phyloP scores from a whole-genome alignment of 352 stramenopile species.

The Pythium rishiriense region DNA sequence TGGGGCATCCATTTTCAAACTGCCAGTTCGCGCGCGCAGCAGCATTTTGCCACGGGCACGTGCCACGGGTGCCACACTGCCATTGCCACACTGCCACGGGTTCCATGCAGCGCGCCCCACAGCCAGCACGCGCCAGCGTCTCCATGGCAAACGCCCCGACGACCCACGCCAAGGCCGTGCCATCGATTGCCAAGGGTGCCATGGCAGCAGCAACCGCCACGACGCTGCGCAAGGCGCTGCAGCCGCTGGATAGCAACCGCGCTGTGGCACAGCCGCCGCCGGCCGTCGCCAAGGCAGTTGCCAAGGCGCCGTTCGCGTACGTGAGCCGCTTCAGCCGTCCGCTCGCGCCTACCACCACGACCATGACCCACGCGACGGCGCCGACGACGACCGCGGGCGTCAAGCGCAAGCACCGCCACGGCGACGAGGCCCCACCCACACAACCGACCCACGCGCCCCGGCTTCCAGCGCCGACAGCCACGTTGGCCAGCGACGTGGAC shows the following conservation, averaged over 20 bases:
- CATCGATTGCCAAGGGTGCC: not conserved
- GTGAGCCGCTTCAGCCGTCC: constrained; percentile 20
- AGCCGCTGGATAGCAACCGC: constrained; percentile 20
- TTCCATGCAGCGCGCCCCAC: constrained; percentile 17
- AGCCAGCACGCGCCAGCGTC: not conserved
- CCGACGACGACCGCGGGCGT: constrained; percentile 1
- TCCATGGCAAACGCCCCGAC: not conserved
- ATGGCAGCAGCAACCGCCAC: not conserved
- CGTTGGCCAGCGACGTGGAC: no score
- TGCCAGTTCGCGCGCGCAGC: not conserved
- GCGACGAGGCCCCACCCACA: not conserved
- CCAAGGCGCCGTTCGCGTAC: constrained; percentile 21
- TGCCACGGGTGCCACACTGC: no score
- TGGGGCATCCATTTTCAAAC: not conserved
- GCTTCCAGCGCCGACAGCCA: no score
- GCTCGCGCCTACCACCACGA: not conserved
- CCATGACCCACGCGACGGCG: not conserved
- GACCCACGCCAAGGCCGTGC: constrained; percentile 7
- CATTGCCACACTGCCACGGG: not conserved
- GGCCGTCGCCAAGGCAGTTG: not conserved
- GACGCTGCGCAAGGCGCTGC: constrained; percentile 15
- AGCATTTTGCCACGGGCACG: not conserved
- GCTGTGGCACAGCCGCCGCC: not conserved
- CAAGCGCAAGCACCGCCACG: constrained; percentile 26
- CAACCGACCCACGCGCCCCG: not conserved